Base-by-base conservation (phyloP, 345 rosid genomes). In the Rhodomyrtus tomentosa region DNA sequence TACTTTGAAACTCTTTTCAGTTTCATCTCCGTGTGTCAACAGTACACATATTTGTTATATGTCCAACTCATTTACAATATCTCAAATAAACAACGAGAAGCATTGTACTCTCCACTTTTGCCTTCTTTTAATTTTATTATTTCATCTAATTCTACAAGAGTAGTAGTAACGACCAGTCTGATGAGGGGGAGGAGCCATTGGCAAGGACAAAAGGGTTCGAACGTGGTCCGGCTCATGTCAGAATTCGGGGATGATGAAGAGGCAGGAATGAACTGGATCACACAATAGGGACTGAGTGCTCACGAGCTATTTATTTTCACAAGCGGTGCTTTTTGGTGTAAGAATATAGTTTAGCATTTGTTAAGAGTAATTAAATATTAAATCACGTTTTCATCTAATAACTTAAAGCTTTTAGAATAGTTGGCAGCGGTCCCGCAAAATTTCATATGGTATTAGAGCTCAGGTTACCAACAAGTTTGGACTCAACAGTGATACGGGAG, bases 1-100 rank as follows among this genome's bases (percentile, higher is more conserved):
- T 96, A 92, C 72, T 50, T 84, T 87, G 22, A 53, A 20, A 79
- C 40, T 29, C 56, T 56, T 54, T 36, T 36, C 79, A 36, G 24
- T 68, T 36, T 68, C 3, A 1, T 18, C 11, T 0, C 6, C 45
- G 10, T 18, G 45, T 36, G 22, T 68, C 45, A 18, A 36, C 36
- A 18, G 79, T 68, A 18, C 40, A 36, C 40, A 68, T 32, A 2
- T 36, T 68, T 18, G 36, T 32, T 36, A 68, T 36, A 8, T 36
- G 7, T 9, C 45, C n/a, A n/a, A n/a, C n/a, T n/a, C n/a, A n/a
- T n/a, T n/a, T n/a, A n/a, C n/a, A n/a, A n/a, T n/a, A n/a, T n/a
- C n/a, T n/a, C n/a, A n/a, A n/a, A n/a, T n/a, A n/a, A n/a, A n/a
- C n/a, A n/a, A n/a, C n/a, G n/a, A n/a, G n/a, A n/a, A 68, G 45